Evolutionary conservation across 2,329 filamentous ascomycete genomes (phyloP), one percentile per base, ranked within the genome.

Genomic region (Paramyrothecium roridum): DNA sequence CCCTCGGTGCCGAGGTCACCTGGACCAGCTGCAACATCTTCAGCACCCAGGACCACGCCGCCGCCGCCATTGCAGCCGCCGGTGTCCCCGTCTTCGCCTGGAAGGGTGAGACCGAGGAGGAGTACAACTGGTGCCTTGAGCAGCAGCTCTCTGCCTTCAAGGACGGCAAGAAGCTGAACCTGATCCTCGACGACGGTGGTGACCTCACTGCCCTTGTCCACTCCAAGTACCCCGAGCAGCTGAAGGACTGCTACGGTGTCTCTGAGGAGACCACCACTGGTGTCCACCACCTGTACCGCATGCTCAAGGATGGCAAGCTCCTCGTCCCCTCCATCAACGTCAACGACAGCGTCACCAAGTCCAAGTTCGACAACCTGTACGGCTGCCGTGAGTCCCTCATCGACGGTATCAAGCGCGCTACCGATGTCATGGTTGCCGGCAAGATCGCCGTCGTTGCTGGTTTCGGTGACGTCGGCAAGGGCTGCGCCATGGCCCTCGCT

Each of bases 21-120:
- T 98, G 95, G 95, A 90, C 93, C 59, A 95, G 90, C 68, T 99
- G 95, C 89, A 98, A 99, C 87, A 98, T 99, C 80, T 99, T 97
- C 89, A 95, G 90, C 76, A 98, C 93, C 68, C 93, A 97, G 80
- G 95, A 98, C 81, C 93, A 98, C 80, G 95, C 95, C 69, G 95
- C 95, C 54, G 93, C 95, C 65, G 95, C 95, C 76, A 97, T 99
- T 80, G 95, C 95, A 67, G 95, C 93, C 56, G 82, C 87, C 54
- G 95, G 93, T 76, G 89, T 96, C 63, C 93, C 93, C 69, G 93
- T 99, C 69, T 84, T 85, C 63, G 83, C 84, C 75, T 86, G 84
- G 83, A 87, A 86, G 79, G 83, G 93, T 72, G 95, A 99, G 90
- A 96, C 93, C 67, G 95, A 99, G 81, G 95, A 98, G 82, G 95